A percentile compares a stretch with the other conserved stretches of the same genome.
Conservation (phyloP, 2,329 filamentous ascomycete species). For the Claviceps digitariae region DNA sequence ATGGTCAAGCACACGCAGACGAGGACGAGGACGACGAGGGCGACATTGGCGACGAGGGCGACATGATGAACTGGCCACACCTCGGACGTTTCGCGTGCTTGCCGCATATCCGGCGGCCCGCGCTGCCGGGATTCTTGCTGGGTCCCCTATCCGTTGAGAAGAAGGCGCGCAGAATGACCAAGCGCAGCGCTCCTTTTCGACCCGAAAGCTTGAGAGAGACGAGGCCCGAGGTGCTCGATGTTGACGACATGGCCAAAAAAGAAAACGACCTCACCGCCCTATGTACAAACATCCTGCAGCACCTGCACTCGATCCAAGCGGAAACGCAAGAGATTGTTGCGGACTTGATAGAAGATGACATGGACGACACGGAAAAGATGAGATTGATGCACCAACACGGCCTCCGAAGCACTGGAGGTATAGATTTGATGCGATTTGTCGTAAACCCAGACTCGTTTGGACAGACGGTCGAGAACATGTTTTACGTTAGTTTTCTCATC, state of each 20-base stretch:
- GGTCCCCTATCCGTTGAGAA: slow-evolving; percentile 85
- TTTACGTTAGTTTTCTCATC: slow-evolving; percentile 90
- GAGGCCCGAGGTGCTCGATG: slow-evolving; percentile 62
- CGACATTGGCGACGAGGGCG: slow-evolving; percentile 57
- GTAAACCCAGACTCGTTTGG: slow-evolving; percentile 84
- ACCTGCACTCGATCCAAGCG: slow-evolving; percentile 38
- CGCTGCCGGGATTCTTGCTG: slow-evolving; percentile 70
- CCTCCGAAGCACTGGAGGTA: slow-evolving; percentile 53
- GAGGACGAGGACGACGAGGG: slow-evolving; percentile 41
- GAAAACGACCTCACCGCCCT: slow-evolving; percentile 68
- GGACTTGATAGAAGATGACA: slow-evolving; percentile 30
- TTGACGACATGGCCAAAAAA: slow-evolving; percentile 62
- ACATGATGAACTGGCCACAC: slow-evolving; percentile 75
- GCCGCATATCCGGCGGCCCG: slow-evolving; percentile 58
- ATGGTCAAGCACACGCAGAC: slow-evolving; percentile 35
- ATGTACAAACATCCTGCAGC: slow-evolving; percentile 59
- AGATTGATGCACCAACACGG: slow-evolving; percentile 51
- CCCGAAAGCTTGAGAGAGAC: slow-evolving; percentile 56
- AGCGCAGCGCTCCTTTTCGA: slow-evolving; percentile 58
- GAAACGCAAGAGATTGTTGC: slow-evolving; percentile 33
- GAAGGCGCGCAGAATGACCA: slow-evolving; percentile 55
- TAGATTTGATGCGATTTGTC: slow-evolving; percentile 74
- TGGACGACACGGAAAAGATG: slow-evolving; percentile 30
- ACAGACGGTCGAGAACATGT: slow-evolving; percentile 92
- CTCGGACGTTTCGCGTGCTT: slow-evolving; percentile 68